Base-by-base conservation (phyloP, 768 basidiomycete species). In the Cystobasidiopsis lactophilus region DNA sequence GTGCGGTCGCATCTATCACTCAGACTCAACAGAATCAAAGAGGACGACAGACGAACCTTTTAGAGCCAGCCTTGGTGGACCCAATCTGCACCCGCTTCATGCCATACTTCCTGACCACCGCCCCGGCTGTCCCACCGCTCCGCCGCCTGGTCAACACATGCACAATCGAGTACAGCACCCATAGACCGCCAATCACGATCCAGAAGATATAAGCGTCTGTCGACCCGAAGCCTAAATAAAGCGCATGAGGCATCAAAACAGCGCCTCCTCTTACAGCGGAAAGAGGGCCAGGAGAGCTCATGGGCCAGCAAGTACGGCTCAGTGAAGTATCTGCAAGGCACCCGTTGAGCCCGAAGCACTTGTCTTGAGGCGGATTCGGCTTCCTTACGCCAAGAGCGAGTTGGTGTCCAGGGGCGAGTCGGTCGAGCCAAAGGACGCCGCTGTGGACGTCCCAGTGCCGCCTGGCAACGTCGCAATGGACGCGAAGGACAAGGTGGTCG, bases 151-250 rank as follows among this genome's bases (percentile, higher is more conserved):
- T 33, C 23, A 58, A 31, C 26, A 59, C 58, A 48, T 74, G 74
- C 29, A 73, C 59, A 24, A 70, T 24, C 18, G 70, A 66, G 57
- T 69, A 56, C 13, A 67, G 69, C 53, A 77, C 64, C 19, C 66
- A 65, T 5, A 75, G 57, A 52, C 68, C 53, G 19, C 64, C 69
- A 55, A 79, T 65, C 16, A 66, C 65, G n/a, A 78, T 58, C 77
- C 77, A 80, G 29, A 79, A 66, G 54, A 75, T 56, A 61, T 77
- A 76, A 19, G 74, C 67, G 58, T n/a, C n/a, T n/a, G n/a, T n/a
- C n/a, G n/a, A n/a, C n/a, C n/a, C n/a, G n/a, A n/a, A n/a, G n/a
- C n/a, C n/a, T n/a, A n/a, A n/a, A n/a, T n/a, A n/a, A n/a, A n/a
- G n/a, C n/a, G n/a, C n/a, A n/a, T n/a, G n/a, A n/a, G n/a, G n/a